A percentile compares a stretch with the other conserved stretches of the same genome.
phyloP scores from a whole-genome alignment of 2,329 filamentous ascomycete genomes.

The Xylariales sp. region DNA sequence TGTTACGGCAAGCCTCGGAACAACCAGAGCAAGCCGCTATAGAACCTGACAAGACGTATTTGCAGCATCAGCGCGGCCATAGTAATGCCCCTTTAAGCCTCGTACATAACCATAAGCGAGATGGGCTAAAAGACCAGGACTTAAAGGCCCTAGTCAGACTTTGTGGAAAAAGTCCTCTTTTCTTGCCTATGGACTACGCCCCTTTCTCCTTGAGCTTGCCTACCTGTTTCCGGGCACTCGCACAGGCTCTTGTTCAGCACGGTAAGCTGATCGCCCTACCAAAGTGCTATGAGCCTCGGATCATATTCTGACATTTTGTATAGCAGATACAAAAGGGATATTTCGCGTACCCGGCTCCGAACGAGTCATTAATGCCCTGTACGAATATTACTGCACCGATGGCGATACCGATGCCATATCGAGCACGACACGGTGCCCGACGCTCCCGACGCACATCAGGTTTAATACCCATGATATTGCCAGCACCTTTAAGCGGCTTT shows the following conservation, averaged over 20 bases:
- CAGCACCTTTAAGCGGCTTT: conserved; percentile 73
- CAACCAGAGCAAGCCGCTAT: conserved; percentile 44
- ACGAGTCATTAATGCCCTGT: conserved; percentile 66
- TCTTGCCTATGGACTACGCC: conserved; percentile 69
- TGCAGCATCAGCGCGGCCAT: conserved; percentile 64
- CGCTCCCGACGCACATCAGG: conserved; percentile 69
- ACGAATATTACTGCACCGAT: conserved; percentile 71
- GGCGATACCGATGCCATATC: conserved; percentile 62
- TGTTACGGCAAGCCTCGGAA: conserved; percentile 51
- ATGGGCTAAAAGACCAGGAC: conserved; percentile 61
- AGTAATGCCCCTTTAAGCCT: conserved; percentile 65
- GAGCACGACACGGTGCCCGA: conserved; percentile 68
- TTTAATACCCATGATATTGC: conserved; percentile 73
- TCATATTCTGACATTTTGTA: conserved; percentile 40
- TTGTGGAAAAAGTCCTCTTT: conserved; percentile 71
- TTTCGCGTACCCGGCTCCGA: conserved; percentile 73
- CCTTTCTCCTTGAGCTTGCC: conserved; percentile 69
- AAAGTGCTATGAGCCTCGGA: background rate
- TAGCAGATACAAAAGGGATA: conserved; percentile 64
- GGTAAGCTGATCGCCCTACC: conserved; percentile 53
- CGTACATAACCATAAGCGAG: conserved; percentile 56
- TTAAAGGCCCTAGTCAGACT: conserved; percentile 70
- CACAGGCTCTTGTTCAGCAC: conserved; percentile 71
- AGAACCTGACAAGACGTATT: conserved; percentile 43
- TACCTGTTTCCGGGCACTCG: conserved; percentile 74